A percentile compares a stretch with the other conserved stretches of the same genome.
These are phyloP conservation scores for Pseudogymnoascus sp. DNA, from an alignment of 2,329 filamentous ascomycete species.

Conservation along the genomic window DNA sequence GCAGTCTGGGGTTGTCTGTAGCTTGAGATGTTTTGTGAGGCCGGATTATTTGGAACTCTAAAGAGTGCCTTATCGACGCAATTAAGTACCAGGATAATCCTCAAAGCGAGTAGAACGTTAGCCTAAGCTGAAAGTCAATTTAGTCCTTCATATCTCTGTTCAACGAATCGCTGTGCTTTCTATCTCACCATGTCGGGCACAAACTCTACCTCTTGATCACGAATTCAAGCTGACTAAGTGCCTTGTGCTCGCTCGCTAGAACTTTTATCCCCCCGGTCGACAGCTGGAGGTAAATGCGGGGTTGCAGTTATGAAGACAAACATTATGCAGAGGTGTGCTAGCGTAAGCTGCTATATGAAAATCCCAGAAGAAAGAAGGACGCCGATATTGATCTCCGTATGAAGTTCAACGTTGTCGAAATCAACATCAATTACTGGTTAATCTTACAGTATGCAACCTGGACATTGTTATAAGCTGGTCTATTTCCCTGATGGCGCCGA, in stretches of 20 bases:
- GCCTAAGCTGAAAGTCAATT: too few species aligned
- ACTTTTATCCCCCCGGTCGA: not conserved
- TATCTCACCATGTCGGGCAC: too few species aligned
- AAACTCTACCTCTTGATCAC: too few species aligned
- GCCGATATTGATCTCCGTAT: not conserved
- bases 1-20: not conserved
- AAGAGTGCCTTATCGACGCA: too few species aligned
- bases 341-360: not conserved
- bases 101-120: too few species aligned
- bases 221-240: not conserved
- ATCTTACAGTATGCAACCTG: not conserved
- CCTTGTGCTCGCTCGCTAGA: not conserved
- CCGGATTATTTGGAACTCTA: too few species aligned
- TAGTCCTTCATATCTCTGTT: too few species aligned
- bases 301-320: not conserved
- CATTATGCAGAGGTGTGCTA: not conserved
- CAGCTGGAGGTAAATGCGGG: not conserved
- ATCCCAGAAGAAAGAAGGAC: not conserved
- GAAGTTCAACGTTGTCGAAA: not conserved
- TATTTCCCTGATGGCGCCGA: not conserved
- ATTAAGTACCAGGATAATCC: too few species aligned
- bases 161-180: too few species aligned
- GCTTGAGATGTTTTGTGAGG: too few species aligned
- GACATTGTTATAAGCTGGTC: not conserved
- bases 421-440: not conserved